These are phyloP conservation scores for Phanerodontia chrysosporium DNA, from an alignment of 768 basidiomycete species.

Conservation along the genomic window DNA sequence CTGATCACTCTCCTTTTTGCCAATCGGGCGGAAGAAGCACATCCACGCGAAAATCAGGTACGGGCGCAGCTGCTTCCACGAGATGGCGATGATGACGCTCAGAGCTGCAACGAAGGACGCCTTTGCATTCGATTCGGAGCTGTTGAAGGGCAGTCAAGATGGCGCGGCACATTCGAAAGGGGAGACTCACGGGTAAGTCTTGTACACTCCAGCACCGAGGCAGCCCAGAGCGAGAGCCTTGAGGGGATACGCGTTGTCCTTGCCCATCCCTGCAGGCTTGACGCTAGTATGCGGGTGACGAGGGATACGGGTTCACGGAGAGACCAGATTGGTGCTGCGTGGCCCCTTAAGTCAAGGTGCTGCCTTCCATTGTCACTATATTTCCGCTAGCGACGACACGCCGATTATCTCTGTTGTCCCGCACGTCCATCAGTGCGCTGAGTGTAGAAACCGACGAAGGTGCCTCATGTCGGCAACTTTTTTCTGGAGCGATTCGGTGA, in stretches of 20 bases:
- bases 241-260: neutral
- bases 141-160: neutral
- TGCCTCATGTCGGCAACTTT: neutral
- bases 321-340: too few relatives aligned
- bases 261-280: neutral
- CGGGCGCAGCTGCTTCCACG: slow-evolving; percentile 1
- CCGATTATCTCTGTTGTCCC: neutral
- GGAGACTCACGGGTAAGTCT: slow-evolving; percentile 7
- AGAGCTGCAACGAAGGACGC: slow-evolving; percentile 3
- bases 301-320: neutral
- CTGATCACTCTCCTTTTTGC: slow-evolving; percentile 5
- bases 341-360: neutral
- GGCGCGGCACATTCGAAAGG: neutral
- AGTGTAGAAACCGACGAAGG: neutral
- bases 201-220: slow-evolving; percentile 13
- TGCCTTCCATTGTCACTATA: neutral
- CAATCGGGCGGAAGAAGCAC: slow-evolving; percentile 13
- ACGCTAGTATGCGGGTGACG: neutral
- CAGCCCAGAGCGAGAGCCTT: slow-evolving; percentile 10
- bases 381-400: neutral
- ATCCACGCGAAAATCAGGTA: slow-evolving; percentile 11
- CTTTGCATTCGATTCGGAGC: slow-evolving; percentile 1
- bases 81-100: slow-evolving; percentile 5
- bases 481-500: neutral
- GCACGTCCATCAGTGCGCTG: neutral